Evolutionary conservation across 2,329 filamentous ascomycete genomes (phyloP), one percentile per base, ranked within the genome.

Genomic region (Stagonosporopsis rhizophila): DNA sequence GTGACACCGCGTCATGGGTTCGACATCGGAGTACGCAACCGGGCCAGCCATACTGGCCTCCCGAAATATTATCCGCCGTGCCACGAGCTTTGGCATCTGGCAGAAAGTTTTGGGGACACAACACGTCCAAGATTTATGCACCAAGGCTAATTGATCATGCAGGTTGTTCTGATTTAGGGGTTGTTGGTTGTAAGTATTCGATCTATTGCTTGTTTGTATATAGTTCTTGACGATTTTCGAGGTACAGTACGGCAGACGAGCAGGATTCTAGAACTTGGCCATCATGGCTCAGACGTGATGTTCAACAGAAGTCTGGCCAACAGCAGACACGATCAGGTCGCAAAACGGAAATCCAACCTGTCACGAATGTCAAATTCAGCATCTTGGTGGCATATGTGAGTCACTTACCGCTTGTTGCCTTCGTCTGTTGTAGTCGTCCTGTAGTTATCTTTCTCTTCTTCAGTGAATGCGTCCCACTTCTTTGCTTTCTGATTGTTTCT

Each of bases 401-500:
- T 22, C 5, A 38, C 44, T 25, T 37, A 40, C 47, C 73, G 62
- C 65, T 75, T 75, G 44, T 73, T 75, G 0, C 73, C 72, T 49
- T 76, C 65, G 54, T 78, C 74, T 39, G 52, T 72, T 3, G 76
- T 77, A 2, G 61, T 70, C 9, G 66, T 56, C 1, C 77, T 56
- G 61, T 78, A 77, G 5, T 70, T 60, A 40, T 70, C 37, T 46
- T 69, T 68, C 55, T 78, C 60, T 47, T 75, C 71, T 4, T 63
- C 55, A 4, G 60, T 72, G 45, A 83, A 77, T 1, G 78, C 65
- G 42, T 64, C 61, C 76, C 76, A 78, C 23, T 61, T 68, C 51
- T 53, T 64, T 14, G 51, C 44, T 19, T 44, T 54, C 11, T 39
- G 28, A 32, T 63, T 62, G 44, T 78, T 78, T 39, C 67, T 62